A percentile compares a stretch with the other conserved stretches of the same genome.
Conservation (phyloP, 345 rosid genomes). For the Pistacia vera region DNA sequence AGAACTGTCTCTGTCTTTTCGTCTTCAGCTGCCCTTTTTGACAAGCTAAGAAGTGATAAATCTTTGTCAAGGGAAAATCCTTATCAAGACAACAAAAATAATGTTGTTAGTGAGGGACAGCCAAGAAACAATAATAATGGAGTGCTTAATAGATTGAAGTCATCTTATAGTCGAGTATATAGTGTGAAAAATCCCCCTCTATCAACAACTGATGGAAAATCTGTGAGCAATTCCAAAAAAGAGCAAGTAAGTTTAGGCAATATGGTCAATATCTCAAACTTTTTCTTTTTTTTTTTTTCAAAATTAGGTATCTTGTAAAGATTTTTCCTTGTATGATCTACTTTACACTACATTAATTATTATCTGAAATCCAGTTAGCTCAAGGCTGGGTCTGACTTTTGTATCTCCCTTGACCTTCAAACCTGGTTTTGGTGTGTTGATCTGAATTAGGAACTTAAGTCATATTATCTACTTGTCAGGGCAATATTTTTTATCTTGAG, state of each 20-base stretch:
- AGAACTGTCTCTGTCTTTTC: constrained; percentile 97
- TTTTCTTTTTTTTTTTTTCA: not conserved
- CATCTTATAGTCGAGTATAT: constrained; percentile 51
- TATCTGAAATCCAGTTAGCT: not conserved
- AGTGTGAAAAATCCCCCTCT: constrained; percentile 29
- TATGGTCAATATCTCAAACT: constrained; percentile 4
- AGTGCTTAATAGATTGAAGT: constrained; percentile 53
- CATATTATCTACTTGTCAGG: not conserved
- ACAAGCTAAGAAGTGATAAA: constrained; percentile 75
- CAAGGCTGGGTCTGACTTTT: not conserved
- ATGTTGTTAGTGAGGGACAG: constrained; percentile 39
- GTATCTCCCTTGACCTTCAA: not conserved
- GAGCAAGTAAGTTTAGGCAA: constrained; percentile 46
- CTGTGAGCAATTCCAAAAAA: constrained; percentile 28
- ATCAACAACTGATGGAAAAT: constrained; percentile 29
- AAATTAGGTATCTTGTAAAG: not conserved
- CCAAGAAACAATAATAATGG: constrained; percentile 36
- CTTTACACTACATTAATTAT: not conserved
- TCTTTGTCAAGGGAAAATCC: constrained; percentile 33
- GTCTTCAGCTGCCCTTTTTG: constrained; percentile 97
- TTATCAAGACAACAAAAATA: constrained; percentile 38
- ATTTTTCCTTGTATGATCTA: not conserved
- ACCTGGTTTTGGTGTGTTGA: not conserved
- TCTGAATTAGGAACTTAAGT: not conserved
- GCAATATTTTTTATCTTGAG: not conserved